Evolutionary conservation across 805 yeast genomes (phyloP), one percentile per base, ranked within the genome.

Genomic region (Pichia cabralensis): DNA sequence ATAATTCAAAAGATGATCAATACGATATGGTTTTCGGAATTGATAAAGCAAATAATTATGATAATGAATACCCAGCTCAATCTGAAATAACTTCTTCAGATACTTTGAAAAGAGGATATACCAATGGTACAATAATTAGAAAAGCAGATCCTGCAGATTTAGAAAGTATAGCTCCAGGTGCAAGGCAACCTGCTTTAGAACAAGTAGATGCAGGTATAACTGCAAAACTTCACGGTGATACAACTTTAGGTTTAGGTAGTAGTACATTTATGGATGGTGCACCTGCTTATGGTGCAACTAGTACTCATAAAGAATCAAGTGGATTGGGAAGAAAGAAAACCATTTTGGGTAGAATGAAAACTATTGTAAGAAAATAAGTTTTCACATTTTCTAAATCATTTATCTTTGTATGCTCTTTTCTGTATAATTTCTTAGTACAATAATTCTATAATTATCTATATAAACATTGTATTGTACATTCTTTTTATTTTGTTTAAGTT

Each of bases 211-310:
- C 92, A 6, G 74, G 71, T 37, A 61, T 60, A 11, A 31, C 41
- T 3, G 28, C 31, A 13, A 79, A 76, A 73, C 83, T 22, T 68
- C 95, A 89, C 55, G 98, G 98, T 14, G 72, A 74, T 31, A 69
- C 81, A 3, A 82, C 96, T 1, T 67, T 80, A 34, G 98, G 98
- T 1, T 67, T 92, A 28, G 98, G 98, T 3, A 73, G 89, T 1
- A 71, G 95, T 2, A 89, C 98, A 0, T 89, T 89, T 53, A 55
- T 89, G 41, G 96, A 92, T 56, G 98, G 98, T 23, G 92, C 96
- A 0, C 97, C 97, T 11, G 98, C 96, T 5, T 52, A 46, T 33
- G 56, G 56, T 19, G 40, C 31, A 10, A 19, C 35, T 5, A 27
- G 33, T 41, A 33, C 39, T 8, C 30, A 33, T 6, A 60, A 80